Evolutionary conservation across 1,284 basidiomycete species (phyloP).

Genomic region (Garcileccinum viscosum): DNA sequence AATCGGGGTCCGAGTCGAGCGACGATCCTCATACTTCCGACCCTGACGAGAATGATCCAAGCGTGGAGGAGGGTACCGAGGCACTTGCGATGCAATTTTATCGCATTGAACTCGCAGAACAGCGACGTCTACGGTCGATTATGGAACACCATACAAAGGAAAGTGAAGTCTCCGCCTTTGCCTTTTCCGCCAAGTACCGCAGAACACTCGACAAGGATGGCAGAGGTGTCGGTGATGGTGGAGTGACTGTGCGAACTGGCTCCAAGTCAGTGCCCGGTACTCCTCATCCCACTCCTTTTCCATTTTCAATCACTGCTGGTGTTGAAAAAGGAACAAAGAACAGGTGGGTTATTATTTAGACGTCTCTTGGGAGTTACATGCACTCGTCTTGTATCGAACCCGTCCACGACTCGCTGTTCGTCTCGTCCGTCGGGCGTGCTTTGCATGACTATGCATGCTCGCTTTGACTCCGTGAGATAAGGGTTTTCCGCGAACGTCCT

Average conservation of each 20-base stretch:
- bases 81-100: slow-evolving; percentile 91
- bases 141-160: slow-evolving; percentile 89
- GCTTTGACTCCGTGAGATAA: background rate
- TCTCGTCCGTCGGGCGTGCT: background rate
- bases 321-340: slow-evolving; percentile 96
- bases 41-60: slow-evolving; percentile 42
- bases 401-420: background rate
- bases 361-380: background rate
- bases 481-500: slow-evolving; percentile 1
- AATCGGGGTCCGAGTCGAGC: slow-evolving; percentile 43
- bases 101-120: slow-evolving; percentile 89
- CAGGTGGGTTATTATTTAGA: slow-evolving; percentile 63
- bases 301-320: slow-evolving; percentile 95
- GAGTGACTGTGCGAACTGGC: slow-evolving; percentile 16
- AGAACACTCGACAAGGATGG: slow-evolving; percentile 11
- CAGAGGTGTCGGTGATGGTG: background rate
- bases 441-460: background rate
- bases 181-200: slow-evolving; percentile 12
- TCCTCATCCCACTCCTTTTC: slow-evolving; percentile 51
- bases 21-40: slow-evolving; percentile 43
- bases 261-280: slow-evolving; percentile 34
- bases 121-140: slow-evolving; percentile 85
- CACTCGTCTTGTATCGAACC: background rate
- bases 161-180: slow-evolving; percentile 26
- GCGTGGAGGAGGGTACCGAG: slow-evolving; percentile 73